Evolutionary conservation across 768 basidiomycete species (phyloP).

Genomic region (Lentinula aciculospora): DNA sequence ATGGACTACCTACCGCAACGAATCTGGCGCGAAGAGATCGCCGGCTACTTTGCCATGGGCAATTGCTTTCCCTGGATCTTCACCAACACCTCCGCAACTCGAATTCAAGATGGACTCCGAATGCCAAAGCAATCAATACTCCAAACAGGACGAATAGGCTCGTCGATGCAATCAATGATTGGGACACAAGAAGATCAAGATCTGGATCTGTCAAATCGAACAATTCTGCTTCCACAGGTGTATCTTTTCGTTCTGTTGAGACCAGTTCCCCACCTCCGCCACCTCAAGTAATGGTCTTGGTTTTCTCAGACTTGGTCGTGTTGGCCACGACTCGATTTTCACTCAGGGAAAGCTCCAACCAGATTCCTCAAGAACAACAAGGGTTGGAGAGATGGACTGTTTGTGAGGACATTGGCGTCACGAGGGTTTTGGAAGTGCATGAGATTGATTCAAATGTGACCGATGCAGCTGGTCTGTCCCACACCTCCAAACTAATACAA

Average conservation of each 20-base stretch:
- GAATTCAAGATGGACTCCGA: background rate
- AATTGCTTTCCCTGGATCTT: constrained; percentile 40
- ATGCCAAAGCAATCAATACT: background rate
- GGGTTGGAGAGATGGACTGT: constrained; percentile 19
- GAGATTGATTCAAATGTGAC: constrained; percentile 15
- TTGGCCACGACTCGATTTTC: constrained; percentile 33
- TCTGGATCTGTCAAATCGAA: constrained; percentile 29
- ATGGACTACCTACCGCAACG: constrained; percentile 43
- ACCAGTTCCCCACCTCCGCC: constrained; percentile 4
- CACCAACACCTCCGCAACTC: constrained; percentile 4
- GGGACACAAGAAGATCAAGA: constrained; percentile 35
- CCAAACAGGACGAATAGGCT: constrained; percentile 25
- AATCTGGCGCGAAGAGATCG: constrained; percentile 68
- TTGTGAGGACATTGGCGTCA: constrained; percentile 33
- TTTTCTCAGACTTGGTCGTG: constrained; percentile 71
- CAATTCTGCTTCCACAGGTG: constrained; percentile 21
- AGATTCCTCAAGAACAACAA: constrained; percentile 9
- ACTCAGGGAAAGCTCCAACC: constrained; percentile 6
- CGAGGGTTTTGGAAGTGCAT: constrained; percentile 46
- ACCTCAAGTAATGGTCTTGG: constrained; percentile 29
- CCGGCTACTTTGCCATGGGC: constrained; percentile 66
- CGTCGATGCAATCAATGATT: constrained; percentile 36
- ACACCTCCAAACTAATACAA: background rate
- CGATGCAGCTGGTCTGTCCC: background rate
- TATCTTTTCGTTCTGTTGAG: constrained; percentile 17